Evolutionary conservation across 1,139 yeast species (phyloP).

Genomic region (Wickerhamomyces sp.): DNA sequence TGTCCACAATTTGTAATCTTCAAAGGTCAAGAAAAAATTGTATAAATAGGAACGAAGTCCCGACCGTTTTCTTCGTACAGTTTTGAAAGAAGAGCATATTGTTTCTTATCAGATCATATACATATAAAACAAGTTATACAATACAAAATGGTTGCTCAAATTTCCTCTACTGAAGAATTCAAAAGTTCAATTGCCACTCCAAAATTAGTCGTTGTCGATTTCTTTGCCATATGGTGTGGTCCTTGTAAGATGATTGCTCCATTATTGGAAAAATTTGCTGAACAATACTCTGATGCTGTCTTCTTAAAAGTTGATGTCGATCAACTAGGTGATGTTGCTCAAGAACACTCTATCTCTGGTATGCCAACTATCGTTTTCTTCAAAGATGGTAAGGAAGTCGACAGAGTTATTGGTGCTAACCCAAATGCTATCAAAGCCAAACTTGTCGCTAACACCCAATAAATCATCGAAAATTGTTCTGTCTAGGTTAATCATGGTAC

Average conservation of each 20-base stretch:
- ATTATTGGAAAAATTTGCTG: conserved; percentile 69
- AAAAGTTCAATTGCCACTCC: conserved; percentile 49
- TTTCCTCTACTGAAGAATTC: conserved; percentile 56
- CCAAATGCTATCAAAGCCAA: conserved; percentile 75
- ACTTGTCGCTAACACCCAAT: conserved; percentile 46
- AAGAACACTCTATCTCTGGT: conserved; percentile 67
- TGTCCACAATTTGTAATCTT: conserved; percentile 5
- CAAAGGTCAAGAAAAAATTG: background rate
- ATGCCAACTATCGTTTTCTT: conserved; percentile 87
- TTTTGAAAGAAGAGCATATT: too few species aligned
- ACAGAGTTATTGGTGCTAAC: conserved; percentile 83
- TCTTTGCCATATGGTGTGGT: conserved; percentile 96
- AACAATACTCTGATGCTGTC: conserved; percentile 50
- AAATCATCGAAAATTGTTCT: conserved; percentile 18
- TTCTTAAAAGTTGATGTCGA: conserved; percentile 88
- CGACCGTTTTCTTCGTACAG: background rate
- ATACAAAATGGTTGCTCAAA: conserved; percentile 36
- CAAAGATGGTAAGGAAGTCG: conserved; percentile 69
- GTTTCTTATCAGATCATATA: background rate
- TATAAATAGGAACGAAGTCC: conserved; percentile 1
- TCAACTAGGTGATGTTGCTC: conserved; percentile 67
- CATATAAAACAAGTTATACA: background rate
- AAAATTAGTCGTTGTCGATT: conserved; percentile 81
- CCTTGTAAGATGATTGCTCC: conserved; percentile 97
- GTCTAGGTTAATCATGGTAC: too few species aligned